Base-by-base conservation (phyloP, 1,284 basidiomycete species). In the Termitomyces sp. region DNA sequence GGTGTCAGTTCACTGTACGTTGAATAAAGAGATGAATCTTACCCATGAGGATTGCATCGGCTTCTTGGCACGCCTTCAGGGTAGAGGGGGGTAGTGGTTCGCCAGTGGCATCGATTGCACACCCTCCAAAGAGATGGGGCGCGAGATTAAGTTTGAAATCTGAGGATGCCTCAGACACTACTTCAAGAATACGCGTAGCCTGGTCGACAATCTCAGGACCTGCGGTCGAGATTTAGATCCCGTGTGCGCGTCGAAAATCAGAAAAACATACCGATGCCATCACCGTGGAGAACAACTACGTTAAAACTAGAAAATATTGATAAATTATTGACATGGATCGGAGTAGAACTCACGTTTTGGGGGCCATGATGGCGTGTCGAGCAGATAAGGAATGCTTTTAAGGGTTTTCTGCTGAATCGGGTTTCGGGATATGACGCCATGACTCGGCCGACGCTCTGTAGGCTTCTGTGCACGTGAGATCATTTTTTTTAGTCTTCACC, bases 1-100 rank as follows among this genome's bases (percentile, higher is more conserved):
- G 35, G 30, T 46, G 48, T 57, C 11, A 50, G 33, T 16, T 21
- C 6, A 21, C 21, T 39, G 3, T 7, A 10, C 3, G 18, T 5
- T 11, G 2, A 16, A 13, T 1, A 21, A 18, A 40, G 10, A 7
- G n/a, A 38, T 9, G n/a, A 19, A 34, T 3, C 3, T 14, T 56
- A 92, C 94, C 94, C 80, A 97, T 84, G 44, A 97, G 78, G 60
- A 97, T 88, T 13, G 93, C 91, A 73, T 98, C 93, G 14, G 94
- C 91, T 64, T 84, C 79, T 68, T 91, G 78, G 70, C 93, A 94
- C 41, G 93, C 91, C 60, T 88, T 78, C 53, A 98, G 76, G 3
- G 97, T 99, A 28, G 84, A 79, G 5, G 85, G 79, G 4, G 97
- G 94, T 1, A 99, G 75, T 43, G 97, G 86, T 60, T 90, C 83